phyloP scores from a whole-genome alignment of 257 asterid genomes.

The Solanum chiquidenum region DNA sequence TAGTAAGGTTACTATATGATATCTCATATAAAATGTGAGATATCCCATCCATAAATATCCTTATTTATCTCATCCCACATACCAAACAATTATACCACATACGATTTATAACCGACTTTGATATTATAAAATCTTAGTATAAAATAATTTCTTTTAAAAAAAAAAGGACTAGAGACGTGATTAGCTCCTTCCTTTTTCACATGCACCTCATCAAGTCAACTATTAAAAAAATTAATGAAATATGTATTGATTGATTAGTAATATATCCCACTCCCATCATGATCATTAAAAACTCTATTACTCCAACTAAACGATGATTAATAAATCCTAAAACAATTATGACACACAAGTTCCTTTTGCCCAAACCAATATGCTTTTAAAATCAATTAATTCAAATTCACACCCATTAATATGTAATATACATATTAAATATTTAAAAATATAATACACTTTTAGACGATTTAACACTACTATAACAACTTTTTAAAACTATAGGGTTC shows the following conservation, averaged over 20 bases:
- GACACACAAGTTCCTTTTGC: background rate
- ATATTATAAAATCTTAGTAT: background rate
- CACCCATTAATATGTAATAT: too few relatives aligned
- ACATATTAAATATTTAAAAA: too few relatives aligned
- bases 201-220: constrained; percentile 22
- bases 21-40: background rate
- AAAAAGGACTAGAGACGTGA: constrained; percentile 7
- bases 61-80: too few relatives aligned
- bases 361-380: background rate
- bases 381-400: background rate
- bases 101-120: background rate
- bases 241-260: background rate
- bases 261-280: background rate
- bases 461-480: too few relatives aligned
- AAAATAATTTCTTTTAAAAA: background rate
- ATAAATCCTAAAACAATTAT: background rate
- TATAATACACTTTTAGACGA: too few relatives aligned
- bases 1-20: background rate
- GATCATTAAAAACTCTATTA: background rate
- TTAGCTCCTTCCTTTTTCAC: constrained; percentile 4
- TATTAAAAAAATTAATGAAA: background rate
- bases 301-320: background rate
- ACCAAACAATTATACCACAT: background rate
- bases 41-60: background rate
- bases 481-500: background rate